Evolutionary conservation across 331 rosid genomes (phyloP).

Genomic region (Phaseolus coccineus): DNA sequence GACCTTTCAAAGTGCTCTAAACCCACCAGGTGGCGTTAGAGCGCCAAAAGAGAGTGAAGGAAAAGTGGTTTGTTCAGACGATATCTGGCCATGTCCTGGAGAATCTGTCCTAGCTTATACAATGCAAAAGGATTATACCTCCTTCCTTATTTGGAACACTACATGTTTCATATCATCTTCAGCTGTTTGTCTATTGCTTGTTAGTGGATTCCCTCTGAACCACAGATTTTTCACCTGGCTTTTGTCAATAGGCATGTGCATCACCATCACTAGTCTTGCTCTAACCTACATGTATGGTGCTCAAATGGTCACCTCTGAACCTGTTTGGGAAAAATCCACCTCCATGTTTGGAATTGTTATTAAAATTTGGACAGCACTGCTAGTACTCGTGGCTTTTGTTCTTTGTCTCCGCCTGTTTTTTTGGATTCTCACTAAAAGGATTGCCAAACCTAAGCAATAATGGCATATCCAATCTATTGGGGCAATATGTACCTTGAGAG

Average conservation of each 20-base stretch:
- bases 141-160: fast-evolving
- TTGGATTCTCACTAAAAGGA: background rate
- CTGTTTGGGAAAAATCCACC: fast-evolving
- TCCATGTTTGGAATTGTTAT: fast-evolving
- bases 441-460: background rate
- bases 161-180: slow-evolving; percentile 39
- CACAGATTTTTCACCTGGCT: background rate
- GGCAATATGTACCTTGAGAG: no score
- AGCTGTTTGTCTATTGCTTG: slow-evolving; percentile 35
- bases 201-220: slow-evolving; percentile 34
- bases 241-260: slow-evolving; percentile 25
- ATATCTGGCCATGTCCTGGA: background rate
- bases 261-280: background rate
- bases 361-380: background rate
- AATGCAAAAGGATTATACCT: fast-evolving
- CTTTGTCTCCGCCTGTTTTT: background rate
- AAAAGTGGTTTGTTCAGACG: fast-evolving
- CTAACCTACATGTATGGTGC: background rate
- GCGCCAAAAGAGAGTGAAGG: background rate
- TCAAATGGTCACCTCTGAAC: background rate
- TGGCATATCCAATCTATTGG: background rate
- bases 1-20: slow-evolving; percentile 38
- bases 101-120: background rate
- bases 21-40: slow-evolving; percentile 48
- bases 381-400: fast-evolving